phyloP scores from a whole-genome alignment of 2,329 filamentous ascomycete species.

The Fusarium domesticum region DNA sequence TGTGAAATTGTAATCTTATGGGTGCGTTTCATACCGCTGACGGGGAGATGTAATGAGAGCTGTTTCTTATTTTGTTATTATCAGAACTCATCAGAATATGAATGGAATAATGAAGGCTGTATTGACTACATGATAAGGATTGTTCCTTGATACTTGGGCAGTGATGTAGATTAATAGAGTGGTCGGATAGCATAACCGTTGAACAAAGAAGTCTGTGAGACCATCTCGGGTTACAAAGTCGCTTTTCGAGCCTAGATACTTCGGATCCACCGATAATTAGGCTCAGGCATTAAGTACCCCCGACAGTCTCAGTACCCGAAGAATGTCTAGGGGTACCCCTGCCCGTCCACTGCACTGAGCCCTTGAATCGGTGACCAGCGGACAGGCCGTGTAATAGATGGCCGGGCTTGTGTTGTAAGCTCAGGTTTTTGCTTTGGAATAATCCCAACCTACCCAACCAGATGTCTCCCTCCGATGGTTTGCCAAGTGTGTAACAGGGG shows the following conservation, averaged over 20 bases:
- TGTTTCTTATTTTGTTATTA: background rate
- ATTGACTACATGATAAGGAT: background rate
- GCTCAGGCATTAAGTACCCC: too few relatives aligned
- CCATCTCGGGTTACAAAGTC: constrained; percentile 22
- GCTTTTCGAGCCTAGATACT: constrained; percentile 17
- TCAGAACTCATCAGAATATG: background rate
- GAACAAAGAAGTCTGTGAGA: background rate
- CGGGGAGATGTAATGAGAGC: background rate
- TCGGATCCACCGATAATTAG: constrained; percentile 7
- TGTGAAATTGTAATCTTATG: constrained; percentile 15
- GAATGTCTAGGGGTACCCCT: constrained; percentile 12
- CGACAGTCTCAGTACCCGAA: too few relatives aligned
- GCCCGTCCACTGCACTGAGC: too few relatives aligned
- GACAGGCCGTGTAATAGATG: background rate
- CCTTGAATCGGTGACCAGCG: background rate
- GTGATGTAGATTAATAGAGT: background rate
- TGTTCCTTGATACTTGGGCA: background rate
- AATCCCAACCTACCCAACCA: background rate
- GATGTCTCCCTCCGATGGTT: background rate
- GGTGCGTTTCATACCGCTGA: constrained; percentile 14
- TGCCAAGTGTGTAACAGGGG: too few relatives aligned
- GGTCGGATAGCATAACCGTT: background rate
- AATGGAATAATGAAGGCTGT: background rate
- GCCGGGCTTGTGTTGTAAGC: background rate
- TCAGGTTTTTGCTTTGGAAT: background rate